Evolutionary conservation across 495 filamentous ascomycete species (phyloP).

Genomic region (Podospora sp.): DNA sequence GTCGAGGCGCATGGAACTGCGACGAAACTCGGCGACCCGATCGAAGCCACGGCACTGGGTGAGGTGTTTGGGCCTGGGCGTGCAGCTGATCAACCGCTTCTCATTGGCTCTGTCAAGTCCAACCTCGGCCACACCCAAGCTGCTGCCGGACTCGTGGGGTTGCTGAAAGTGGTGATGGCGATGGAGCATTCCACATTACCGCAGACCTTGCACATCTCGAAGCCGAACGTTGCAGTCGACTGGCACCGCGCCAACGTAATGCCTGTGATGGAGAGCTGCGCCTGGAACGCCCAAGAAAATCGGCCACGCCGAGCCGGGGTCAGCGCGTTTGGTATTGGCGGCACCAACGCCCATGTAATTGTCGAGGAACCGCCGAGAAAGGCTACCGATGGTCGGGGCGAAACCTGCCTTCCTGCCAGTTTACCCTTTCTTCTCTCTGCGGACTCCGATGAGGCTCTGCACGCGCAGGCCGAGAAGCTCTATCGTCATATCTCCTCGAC

Average conservation of each 20-base stretch:
- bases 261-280: slow-evolving; percentile 13
- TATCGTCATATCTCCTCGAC: slow-evolving; percentile 18
- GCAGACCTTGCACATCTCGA: slow-evolving; percentile 22
- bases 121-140: slow-evolving; percentile 54
- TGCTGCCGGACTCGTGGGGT: slow-evolving; percentile 43
- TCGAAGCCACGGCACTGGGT: slow-evolving; percentile 33
- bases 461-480: slow-evolving; percentile 23
- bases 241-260: slow-evolving; percentile 23
- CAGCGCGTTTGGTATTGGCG: slow-evolving; percentile 40
- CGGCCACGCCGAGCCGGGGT: slow-evolving; percentile 26
- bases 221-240: slow-evolving; percentile 27
- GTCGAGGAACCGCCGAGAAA: slow-evolving; percentile 26
- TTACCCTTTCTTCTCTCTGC: slow-evolving; percentile 30
- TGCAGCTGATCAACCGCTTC: slow-evolving; percentile 36
- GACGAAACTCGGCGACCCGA: slow-evolving; percentile 51
- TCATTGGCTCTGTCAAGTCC: slow-evolving; percentile 53
- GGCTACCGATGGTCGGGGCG: neutral
- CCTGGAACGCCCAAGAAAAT: slow-evolving; percentile 21
- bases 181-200: slow-evolving; percentile 22
- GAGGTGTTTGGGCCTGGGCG: slow-evolving; percentile 30
- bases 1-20: slow-evolving; percentile 48
- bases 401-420: slow-evolving; percentile 3
- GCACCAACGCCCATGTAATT: slow-evolving; percentile 37
- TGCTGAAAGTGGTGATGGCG: slow-evolving; percentile 25
- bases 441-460: slow-evolving; percentile 23